Evolutionary conservation across 768 basidiomycete genomes (phyloP).

Genomic region (Amanita thiersii): DNA sequence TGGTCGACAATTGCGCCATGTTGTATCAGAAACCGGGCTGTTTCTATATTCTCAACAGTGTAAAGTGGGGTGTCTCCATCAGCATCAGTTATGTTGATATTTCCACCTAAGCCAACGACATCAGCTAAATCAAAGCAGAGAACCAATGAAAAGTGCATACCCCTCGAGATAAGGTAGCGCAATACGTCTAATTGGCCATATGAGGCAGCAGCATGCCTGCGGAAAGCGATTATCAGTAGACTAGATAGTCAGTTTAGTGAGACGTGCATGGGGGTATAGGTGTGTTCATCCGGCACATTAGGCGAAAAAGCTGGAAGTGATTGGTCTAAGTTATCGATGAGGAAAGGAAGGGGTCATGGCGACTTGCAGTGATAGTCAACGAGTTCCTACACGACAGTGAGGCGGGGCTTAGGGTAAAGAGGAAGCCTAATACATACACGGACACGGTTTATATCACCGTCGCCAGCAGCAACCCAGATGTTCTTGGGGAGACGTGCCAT

Average conservation of each 20-base stretch:
- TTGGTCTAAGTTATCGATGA: slow-evolving; percentile 24
- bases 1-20: slow-evolving; percentile 62
- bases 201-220: slow-evolving; percentile 89
- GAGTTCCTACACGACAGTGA: slow-evolving; percentile 35
- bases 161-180: slow-evolving; percentile 68
- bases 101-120: slow-evolving; percentile 47
- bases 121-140: slow-evolving; percentile 9
- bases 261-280: slow-evolving; percentile 76
- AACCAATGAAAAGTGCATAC: slow-evolving; percentile 23
- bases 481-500: slow-evolving; percentile 36
- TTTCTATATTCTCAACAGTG: slow-evolving; percentile 76
- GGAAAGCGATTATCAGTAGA: slow-evolving; percentile 11
- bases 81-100: slow-evolving; percentile 78
- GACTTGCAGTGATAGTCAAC: slow-evolving; percentile 50
- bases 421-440: slow-evolving; percentile 33
- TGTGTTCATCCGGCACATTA: slow-evolving; percentile 60
- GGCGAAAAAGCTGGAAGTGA: slow-evolving; percentile 49
- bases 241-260: slow-evolving; percentile 10
- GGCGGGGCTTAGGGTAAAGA: slow-evolving; percentile 3
- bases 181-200: slow-evolving; percentile 76
- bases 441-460: slow-evolving; percentile 78
- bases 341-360: slow-evolving; percentile 14
- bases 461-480: slow-evolving; percentile 90
- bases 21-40: slow-evolving; percentile 70
- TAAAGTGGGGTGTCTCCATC: slow-evolving; percentile 92